Base-by-base conservation (phyloP, 2,329 filamentous ascomycete genomes). In the Reticulascus tulasneorum region DNA sequence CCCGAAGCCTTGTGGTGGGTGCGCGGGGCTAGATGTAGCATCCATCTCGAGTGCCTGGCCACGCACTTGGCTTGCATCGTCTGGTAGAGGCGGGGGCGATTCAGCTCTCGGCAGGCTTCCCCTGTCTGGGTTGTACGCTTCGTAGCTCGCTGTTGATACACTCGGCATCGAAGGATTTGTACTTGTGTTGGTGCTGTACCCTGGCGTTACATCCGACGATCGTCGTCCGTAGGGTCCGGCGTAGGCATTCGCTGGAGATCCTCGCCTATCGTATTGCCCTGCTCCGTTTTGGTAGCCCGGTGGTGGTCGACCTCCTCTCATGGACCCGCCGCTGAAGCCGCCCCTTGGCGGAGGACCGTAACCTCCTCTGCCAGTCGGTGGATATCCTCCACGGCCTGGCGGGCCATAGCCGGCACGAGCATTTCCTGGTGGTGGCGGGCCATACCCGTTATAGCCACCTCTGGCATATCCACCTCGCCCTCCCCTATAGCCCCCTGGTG, bases 41-140 rank as follows among this genome's bases (percentile, higher is more conserved):
- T 90, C 83, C 86, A 94, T 90, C 57, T 93, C 88, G 35, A 89
- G 75, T 4, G 84, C 79, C 52, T 83, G 82, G 9, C 80, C 80
- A 10, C 80, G 58, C 22, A 57, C 48, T n/a, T 51, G 45, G 29
- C 58, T 47, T 26, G 66, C 59, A 29, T 62, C 54, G 24, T 64
- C 67, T 4, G 74, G 69, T 15, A 82, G 56, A 6, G 81, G 81
- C 12, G 82, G 79, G 8, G 79, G 78, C 2, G 78, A 81, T 48
- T 81, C 79, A 9, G 77, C 80, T 44, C 78, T 69, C 3, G 79
- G 75, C 16, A 82, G 57, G 31, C 62, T 56, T 9, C 44, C 55
- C 13, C 58, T 54, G n/a, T 67, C 60, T 3, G 64, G 58, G 36
- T 61, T 62, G 45, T 73, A 75, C 5, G 66, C 53, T 23, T 64